Evolutionary conservation across 2,329 filamentous ascomycete genomes (phyloP), one percentile per base, ranked within the genome.

Genomic region (Trichoderma sp.): DNA sequence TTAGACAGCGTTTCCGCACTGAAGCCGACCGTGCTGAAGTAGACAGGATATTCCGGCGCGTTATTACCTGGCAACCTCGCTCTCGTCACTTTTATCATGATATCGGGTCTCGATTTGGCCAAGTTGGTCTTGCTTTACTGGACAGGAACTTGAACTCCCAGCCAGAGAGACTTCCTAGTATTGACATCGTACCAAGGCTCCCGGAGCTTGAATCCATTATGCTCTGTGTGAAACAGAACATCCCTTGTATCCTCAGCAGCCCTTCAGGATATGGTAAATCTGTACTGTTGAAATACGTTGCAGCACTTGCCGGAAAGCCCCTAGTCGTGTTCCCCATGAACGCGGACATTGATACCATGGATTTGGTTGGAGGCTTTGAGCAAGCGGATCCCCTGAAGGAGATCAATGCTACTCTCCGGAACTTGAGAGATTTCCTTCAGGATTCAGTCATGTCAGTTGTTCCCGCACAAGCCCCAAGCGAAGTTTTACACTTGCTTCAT

Each of bases 331-430:
- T 98, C 73, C 89, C 94, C 0, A 88, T 99, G 80, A 99, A 97
- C 76, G 90, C 94, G 7, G 96, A 99, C 73, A 92, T 97, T 53
- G 95, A 99, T 77, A 94, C 94, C 1, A 97, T 97, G 89, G 95
- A 99, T 78, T 87, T 99, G 67, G 92, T 99, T 67, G 95, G 95
- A 74, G 95, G 95, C 0, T 99, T 97, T 75, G 95, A 99, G 77
- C 95, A 99, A 79, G 89, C 92, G 19, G 95, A 99, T 76, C 89
- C 92, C 25, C 84, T 91, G 61, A 86, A 94, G 66, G 87, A 91
- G 70, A 82, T 92, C 5, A 89, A 90, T 64, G 81, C 83, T n/a
- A 75, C 78, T 13, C 76, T 88, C 32, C 81, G 86, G 57, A 73
- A 74, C 35, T 75, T 92, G 13, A 80, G 81, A 13, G 74, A 80